Base-by-base conservation (phyloP, 2,329 filamentous ascomycete species). In the Lomentospora prolificans region DNA sequence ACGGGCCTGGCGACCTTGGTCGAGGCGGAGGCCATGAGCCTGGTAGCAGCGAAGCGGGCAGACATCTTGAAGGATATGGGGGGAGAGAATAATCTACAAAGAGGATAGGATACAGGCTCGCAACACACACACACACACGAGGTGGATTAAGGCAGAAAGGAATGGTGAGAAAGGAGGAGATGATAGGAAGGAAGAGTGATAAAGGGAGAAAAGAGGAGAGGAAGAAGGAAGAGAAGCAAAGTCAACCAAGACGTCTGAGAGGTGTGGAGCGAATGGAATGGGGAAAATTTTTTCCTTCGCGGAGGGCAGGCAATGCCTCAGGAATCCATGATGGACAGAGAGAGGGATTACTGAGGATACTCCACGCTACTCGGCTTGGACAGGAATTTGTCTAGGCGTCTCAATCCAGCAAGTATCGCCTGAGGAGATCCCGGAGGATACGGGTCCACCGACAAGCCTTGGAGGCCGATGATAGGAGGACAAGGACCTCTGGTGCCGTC, bases 1-100 rank as follows among this genome's bases (percentile, higher is more conserved):
- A 84, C 84, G 76, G 86, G 86, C 75, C 87, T 86, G 74, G 86
- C 86, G 75, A 84, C 85, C 84, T 87, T 88, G 76, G 79, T 75
- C 72, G 84, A 82, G 82, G 86, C 86, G 76, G 86, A 81, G 71
- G 83, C 80, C 75, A 86, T 85, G 79, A 90, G 80, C 75, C 87
- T 84, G 70, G 85, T 85, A 72, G 86, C 83, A 72, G 86, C 83
- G 76, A 89, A 80, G 74, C 87, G 86, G 73, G 82, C 77, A 74
- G 86, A 84, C 87, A 90, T 90, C 89, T 81, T 82, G 81, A 84
- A 75, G 77, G 77, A 65, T 64, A 67, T 66, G 65, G 63, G 65
- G 51, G 30, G 64, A 64, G 53, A 58, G 56, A 60, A 57, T 56
- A 58, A 59, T 48, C 30, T 55, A 56, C 55, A 58, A 12, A 28